Percentiles rank a stretch among this genome's conserved stretches.
phyloP scores from a whole-genome alignment of 2,329 filamentous ascomycete genomes.

The Aureobasidium lini region DNA sequence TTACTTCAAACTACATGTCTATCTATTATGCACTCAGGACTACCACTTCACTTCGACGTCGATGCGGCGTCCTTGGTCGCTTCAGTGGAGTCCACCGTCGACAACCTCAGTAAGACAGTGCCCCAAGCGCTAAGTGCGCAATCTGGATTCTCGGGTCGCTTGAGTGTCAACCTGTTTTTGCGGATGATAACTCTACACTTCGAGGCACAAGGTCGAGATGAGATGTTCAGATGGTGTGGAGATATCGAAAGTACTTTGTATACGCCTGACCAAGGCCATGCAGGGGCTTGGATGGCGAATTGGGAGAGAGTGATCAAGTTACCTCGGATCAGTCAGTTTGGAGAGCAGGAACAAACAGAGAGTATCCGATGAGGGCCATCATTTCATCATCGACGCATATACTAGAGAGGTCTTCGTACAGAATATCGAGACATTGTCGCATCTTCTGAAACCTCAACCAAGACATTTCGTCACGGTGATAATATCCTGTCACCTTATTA shows the following conservation, averaged over 20 bases:
- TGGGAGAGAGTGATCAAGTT: not conserved
- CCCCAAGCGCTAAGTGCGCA: not conserved
- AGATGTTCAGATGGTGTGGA: not conserved
- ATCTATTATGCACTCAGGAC: not conserved
- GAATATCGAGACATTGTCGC: no score
- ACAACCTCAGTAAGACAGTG: not conserved
- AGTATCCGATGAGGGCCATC: no score
- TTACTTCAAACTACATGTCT: not conserved
- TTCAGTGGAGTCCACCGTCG: not conserved
- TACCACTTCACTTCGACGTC: not conserved
- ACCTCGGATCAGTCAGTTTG: no score
- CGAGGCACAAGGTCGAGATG: not conserved
- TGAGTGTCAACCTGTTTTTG: not conserved
- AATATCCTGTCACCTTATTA: no score
- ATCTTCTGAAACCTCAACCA: no score
- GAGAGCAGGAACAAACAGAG: no score
- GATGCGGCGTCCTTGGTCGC: not conserved
- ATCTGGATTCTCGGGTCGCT: not conserved
- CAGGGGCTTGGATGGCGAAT: not conserved
- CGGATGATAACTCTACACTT: not conserved
- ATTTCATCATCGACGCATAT: no score
- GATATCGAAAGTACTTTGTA: not conserved
- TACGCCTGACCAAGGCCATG: not conserved
- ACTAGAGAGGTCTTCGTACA: no score
- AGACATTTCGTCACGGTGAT: no score